Evolutionary conservation across 768 basidiomycete genomes (phyloP).

Genomic region (Boletus sensibilis): DNA sequence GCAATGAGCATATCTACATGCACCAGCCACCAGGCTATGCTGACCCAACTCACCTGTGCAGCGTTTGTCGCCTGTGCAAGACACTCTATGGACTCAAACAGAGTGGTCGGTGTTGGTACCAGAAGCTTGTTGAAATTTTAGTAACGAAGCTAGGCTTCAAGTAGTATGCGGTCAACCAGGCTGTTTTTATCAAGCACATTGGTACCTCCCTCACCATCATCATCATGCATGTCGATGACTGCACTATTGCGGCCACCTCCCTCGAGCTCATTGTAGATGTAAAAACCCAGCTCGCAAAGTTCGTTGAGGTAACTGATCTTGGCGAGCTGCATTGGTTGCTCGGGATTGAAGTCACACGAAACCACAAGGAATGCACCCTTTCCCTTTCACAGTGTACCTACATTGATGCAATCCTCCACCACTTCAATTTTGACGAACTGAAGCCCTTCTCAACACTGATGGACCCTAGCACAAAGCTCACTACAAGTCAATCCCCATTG

Average conservation of each 20-base stretch:
- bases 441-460: conserved; percentile 32
- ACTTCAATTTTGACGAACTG: conserved; percentile 27
- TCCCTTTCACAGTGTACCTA: conserved; percentile 20
- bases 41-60: neutral
- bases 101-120: neutral
- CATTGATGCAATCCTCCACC: conserved; percentile 29
- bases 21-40: neutral
- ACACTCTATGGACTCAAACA: neutral
- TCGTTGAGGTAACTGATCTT: neutral
- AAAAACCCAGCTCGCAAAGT: neutral
- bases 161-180: neutral
- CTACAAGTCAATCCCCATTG: conserved; percentile 17
- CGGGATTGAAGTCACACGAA: neutral
- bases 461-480: conserved; percentile 29
- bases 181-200: neutral
- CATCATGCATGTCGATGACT: neutral
- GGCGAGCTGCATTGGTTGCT: conserved; percentile 9
- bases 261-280: neutral
- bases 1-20: neutral
- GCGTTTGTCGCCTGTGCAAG: neutral
- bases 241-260: neutral
- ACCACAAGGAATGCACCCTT: neutral
- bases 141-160: neutral
- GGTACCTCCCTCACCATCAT: neutral
- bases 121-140: neutral